These are phyloP conservation scores for Candida cerambycidarum DNA, from an alignment of 805 yeast species.

Conservation along the genomic window DNA sequence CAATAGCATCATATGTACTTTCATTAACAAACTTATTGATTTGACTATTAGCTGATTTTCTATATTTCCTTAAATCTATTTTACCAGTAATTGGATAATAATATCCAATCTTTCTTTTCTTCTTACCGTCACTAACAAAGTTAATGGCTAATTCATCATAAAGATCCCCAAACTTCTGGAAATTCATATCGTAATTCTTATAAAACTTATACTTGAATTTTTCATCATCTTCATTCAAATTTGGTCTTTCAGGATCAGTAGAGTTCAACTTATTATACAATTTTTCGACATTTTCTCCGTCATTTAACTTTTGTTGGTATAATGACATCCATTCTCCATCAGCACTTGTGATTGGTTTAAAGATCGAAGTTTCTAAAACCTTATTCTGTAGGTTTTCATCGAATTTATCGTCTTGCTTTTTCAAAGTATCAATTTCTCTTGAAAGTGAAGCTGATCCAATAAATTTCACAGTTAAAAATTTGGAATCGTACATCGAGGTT, in stretches of 20 bases:
- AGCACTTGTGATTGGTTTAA: slow-evolving; percentile 69
- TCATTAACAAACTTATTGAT: slow-evolving; percentile 56
- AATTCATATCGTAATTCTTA: slow-evolving; percentile 79
- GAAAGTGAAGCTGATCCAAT: slow-evolving; percentile 53
- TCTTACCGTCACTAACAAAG: slow-evolving; percentile 45
- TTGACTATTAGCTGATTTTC: slow-evolving; percentile 60
- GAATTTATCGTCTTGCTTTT: slow-evolving; percentile 26
- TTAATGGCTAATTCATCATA: slow-evolving; percentile 69
- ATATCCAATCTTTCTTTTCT: slow-evolving; percentile 56
- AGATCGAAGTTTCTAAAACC: slow-evolving; percentile 57
- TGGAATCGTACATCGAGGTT: slow-evolving; percentile 83
- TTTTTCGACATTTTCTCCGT: slow-evolving; percentile 22
- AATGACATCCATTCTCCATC: slow-evolving; percentile 77
- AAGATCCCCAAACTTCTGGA: slow-evolving; percentile 43
- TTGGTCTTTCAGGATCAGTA: slow-evolving; percentile 44
- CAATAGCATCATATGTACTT: slow-evolving; percentile 59
- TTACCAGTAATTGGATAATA: slow-evolving; percentile 79
- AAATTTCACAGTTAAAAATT: slow-evolving; percentile 63
- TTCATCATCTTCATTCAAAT: slow-evolving; percentile 46
- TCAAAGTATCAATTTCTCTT: slow-evolving; percentile 33
- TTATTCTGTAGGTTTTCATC: slow-evolving; percentile 34
- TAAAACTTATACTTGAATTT: slow-evolving; percentile 53
- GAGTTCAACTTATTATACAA: slow-evolving; percentile 32
- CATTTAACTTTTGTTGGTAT: slow-evolving; percentile 37
- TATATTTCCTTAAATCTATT: slow-evolving; percentile 79